Evolutionary conservation across 2,329 filamentous ascomycete species (phyloP).

Genomic region (Cercospora sesami): DNA sequence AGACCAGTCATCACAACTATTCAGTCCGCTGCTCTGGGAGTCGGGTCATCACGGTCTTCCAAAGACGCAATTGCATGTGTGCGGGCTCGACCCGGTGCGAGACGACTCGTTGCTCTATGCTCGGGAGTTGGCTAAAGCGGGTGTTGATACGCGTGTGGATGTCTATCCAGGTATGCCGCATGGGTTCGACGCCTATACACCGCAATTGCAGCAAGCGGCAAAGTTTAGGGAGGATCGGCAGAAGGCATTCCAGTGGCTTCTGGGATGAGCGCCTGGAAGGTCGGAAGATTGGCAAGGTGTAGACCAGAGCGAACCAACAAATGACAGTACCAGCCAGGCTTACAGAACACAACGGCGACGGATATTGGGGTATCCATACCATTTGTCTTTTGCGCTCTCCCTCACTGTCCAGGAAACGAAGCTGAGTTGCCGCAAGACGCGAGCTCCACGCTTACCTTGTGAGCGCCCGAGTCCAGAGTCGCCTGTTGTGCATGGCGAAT

Average conservation of each 20-base stretch:
- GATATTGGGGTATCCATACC: not conserved
- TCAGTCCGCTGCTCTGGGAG: slow-evolving; percentile 4
- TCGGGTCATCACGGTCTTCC: slow-evolving; percentile 43
- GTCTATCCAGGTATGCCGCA: slow-evolving; percentile 44
- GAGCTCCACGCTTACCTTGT: not conserved
- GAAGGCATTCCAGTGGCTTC: slow-evolving; percentile 37
- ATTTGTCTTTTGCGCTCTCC: not conserved
- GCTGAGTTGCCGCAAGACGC: not conserved
- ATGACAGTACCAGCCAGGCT: not conserved
- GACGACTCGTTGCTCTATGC: slow-evolving; percentile 53
- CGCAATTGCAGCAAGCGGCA: slow-evolving; percentile 34
- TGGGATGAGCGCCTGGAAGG: not conserved
- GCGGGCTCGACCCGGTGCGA: slow-evolving; percentile 50
- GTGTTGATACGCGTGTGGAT: slow-evolving; percentile 46
- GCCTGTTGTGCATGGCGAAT: not conserved
- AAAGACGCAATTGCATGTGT: slow-evolving; percentile 47
- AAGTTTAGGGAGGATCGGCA: slow-evolving; percentile 32
- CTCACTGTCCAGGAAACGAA: not conserved
- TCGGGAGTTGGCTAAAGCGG: slow-evolving; percentile 45
- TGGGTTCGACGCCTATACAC: not conserved
- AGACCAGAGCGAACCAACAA: not conserved
- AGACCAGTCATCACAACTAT: not conserved
- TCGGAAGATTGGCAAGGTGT: not conserved
- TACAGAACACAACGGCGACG: not conserved
- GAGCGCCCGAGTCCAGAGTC: not conserved